Evolutionary conservation across 495 filamentous ascomycete species (phyloP).

Genomic region (Hypoxylon trugodes): DNA sequence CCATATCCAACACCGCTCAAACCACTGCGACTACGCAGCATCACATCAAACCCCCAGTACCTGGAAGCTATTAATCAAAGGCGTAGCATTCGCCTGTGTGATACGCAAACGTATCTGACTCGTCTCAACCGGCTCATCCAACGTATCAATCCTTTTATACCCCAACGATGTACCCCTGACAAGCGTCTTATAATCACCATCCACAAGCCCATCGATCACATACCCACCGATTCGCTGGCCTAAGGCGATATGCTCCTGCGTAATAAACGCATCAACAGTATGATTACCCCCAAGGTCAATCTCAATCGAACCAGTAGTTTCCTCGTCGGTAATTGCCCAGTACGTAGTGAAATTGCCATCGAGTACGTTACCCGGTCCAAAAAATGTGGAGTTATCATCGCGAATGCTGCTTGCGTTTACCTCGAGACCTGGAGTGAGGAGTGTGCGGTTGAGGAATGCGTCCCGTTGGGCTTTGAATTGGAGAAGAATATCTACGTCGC

Average conservation of each 20-base stretch:
- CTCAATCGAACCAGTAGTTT: slow-evolving; percentile 35
- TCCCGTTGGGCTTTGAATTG: slow-evolving; percentile 37
- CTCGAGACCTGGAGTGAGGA: slow-evolving; percentile 15
- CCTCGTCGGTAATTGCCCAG: slow-evolving; percentile 33
- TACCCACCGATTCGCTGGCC: slow-evolving; percentile 42
- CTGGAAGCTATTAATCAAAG: slow-evolving; percentile 36
- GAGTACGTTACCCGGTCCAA: slow-evolving; percentile 37
- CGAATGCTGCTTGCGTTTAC: slow-evolving; percentile 39
- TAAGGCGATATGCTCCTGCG: slow-evolving; percentile 40
- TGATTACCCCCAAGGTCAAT: slow-evolving; percentile 22
- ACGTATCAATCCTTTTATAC: slow-evolving; percentile 40
- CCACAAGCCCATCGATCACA: slow-evolving; percentile 26
- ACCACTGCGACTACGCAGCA: neutral
- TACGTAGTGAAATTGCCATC: slow-evolving; percentile 31
- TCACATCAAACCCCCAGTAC: slow-evolving; percentile 24
- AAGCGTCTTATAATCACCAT: slow-evolving; percentile 31
- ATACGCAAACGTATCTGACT: slow-evolving; percentile 28
- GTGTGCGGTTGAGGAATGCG: slow-evolving; percentile 27
- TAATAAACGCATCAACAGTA: slow-evolving; percentile 35
- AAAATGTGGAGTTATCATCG: slow-evolving; percentile 21
- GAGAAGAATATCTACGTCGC: slow-evolving; percentile 28
- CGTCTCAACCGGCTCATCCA: slow-evolving; percentile 19
- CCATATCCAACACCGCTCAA: neutral
- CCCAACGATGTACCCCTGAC: slow-evolving; percentile 40
- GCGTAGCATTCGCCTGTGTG: slow-evolving; percentile 41